phyloP scores from a whole-genome alignment of 2,329 filamentous ascomycete species.

The Botrytis galanthina region DNA sequence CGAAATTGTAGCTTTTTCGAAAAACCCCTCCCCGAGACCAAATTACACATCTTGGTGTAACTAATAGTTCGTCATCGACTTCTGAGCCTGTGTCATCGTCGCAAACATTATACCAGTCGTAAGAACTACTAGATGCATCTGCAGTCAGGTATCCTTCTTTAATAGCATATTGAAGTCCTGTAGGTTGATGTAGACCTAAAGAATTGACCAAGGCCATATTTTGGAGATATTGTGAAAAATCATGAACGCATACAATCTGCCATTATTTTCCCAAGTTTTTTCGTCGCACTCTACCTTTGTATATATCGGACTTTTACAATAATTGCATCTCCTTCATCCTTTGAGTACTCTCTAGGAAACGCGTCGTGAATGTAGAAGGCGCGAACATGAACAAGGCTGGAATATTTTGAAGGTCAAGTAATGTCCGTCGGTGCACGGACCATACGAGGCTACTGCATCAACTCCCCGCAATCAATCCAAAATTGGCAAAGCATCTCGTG shows the following conservation, averaged over 20 bases:
- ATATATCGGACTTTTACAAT: neutral
- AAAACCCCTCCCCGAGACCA: conserved; percentile 88
- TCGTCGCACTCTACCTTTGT: conserved; percentile 1
- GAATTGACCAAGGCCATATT: conserved; percentile 88
- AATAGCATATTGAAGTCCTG: conserved; percentile 78
- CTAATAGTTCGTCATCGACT: conserved; percentile 39
- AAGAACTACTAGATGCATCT: conserved; percentile 63
- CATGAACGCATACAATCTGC: conserved; percentile 23
- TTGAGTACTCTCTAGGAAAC: neutral
- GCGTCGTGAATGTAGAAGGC: conserved; percentile 5
- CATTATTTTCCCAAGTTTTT: conserved; percentile 1
- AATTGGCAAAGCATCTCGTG: no score
- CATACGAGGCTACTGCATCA: neutral
- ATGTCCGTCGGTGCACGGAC: no score
- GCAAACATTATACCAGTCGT: conserved; percentile 70
- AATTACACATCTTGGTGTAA: conserved; percentile 44
- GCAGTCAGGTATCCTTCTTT: conserved; percentile 72
- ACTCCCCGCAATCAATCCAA: neutral
- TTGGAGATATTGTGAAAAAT: conserved; percentile 22
- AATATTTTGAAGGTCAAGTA: neutral
- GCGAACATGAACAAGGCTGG: neutral
- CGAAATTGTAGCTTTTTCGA: conserved; percentile 81
- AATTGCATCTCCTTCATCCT: neutral
- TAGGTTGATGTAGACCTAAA: conserved; percentile 85
- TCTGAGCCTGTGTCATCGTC: conserved; percentile 42